Base-by-base conservation (phyloP, 1,284 basidiomycete species). In the Paramarasmius palmivorus region DNA sequence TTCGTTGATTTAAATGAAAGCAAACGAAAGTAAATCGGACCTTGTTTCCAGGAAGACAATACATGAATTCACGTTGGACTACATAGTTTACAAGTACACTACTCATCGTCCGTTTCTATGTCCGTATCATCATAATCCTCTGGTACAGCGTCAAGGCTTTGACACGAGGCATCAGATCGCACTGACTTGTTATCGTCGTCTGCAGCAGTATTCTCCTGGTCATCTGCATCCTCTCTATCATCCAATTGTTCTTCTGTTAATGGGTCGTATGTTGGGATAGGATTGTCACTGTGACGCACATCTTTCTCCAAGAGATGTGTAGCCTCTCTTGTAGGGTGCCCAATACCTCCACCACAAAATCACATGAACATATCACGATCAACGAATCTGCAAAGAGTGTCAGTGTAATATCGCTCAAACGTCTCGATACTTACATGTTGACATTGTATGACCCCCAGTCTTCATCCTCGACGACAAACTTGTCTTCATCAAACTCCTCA, bases 371-470 rank as follows among this genome's bases (percentile, higher is more conserved):
- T 53, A 38, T 56, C 52, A 9, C 55, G 17, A 38, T 56, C 55
- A 15, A 35, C 37, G 41, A 56, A 56, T 36, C 50, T 55, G 23
- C 23, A 25, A 4, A 6, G 42, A 14, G 34, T 4, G 4, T 39
- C 22, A 34, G 36, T 42, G 14, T 5, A 50, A 37, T 23, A 15
- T 25, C 26, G 25, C 6, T 10, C 15, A 32, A 17, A 46, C n/a
- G 9, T 47, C 15, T 12, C 32, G 35, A 32, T 2, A 65, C 62
- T 59, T 36, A 65, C 64, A 60, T 59, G 41, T 59, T 59, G 2
- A 63, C 61, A 56, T 66, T 65, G 47, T 59, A 67, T 25, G 51
- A 58, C 3, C 26, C 38, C 57, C 59, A 68, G 48, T 68, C 63
- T 32, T 59, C 51, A 26, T 54, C 50, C 17, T 61, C 54, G 10